Base-by-base conservation (phyloP, 306 rosid genomes). In the Rubus idaeus region DNA sequence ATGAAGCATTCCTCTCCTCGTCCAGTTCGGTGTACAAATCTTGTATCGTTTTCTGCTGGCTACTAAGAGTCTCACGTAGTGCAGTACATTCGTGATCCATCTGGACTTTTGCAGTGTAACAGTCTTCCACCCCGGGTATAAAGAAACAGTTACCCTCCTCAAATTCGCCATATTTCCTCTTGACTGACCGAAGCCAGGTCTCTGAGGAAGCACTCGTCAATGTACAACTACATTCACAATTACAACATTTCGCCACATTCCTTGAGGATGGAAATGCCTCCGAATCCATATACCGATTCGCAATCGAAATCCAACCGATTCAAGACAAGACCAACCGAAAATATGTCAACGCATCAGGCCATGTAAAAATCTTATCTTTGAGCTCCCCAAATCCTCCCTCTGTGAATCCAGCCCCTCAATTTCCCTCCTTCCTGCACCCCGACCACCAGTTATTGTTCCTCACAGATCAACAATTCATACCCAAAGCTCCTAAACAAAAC, bases 1-100 rank as follows among this genome's bases (percentile, higher is more conserved):
- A 88, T 5, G 99, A 81, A 47, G 99, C 94, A 83, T 88, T 96
- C 46, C 99, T 89, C 89, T 96, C 99, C 87, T 93, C 98, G 40
- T 96, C 99, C 83, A 96, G 85, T 60, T 96, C 99, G 5, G 81
- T 82, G 70, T 87, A 85, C 87, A 96, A 83, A 73, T 88, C 94
- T 60, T 96, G 94, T 70, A 96, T 89, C 0, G 89, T 12, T 52
- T 84, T 79, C 79, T 89, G 97, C 77, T 96, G 99, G 84, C 82
- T 84, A 63, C 83, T 49, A 58, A 93, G 94, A 80, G 84, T 88
- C 85, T 96, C 99, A 0, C 99, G 99, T 4, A 96, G 76, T 4
- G 91, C 93, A n/a, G 55, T 68, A 35, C 97, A 89, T 81, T 96
- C 99, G 40, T 96, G 89, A 86, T 85, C 94, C 74, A 90, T 77